Conservation (phyloP, 1,284 basidiomycete species). For the Tausonia pullulans region DNA sequence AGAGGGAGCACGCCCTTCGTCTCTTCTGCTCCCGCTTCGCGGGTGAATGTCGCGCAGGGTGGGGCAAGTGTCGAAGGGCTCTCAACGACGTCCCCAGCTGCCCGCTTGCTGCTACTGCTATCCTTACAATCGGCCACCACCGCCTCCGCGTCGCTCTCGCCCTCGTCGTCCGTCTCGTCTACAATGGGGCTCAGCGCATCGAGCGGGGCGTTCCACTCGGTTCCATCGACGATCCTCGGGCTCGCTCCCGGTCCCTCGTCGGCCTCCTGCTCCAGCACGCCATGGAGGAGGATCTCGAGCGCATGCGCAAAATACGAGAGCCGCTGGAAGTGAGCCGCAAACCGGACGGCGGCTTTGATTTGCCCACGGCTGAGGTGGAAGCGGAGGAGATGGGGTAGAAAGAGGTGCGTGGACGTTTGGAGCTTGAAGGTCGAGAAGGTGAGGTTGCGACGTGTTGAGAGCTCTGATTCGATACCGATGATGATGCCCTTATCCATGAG, state of each 20-base stretch:
- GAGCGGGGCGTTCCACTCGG: conserved; percentile 4
- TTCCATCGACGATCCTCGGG: conserved; percentile 7
- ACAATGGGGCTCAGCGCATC: conserved; percentile 1
- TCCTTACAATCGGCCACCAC: not conserved
- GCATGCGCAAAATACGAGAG: conserved; percentile 91
- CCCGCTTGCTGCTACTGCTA: not conserved
- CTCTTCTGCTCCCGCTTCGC: not conserved
- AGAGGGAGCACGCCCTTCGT: conserved; percentile 46
- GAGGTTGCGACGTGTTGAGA: conserved; percentile 60
- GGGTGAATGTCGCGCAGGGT: too few species aligned
- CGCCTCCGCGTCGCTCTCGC: conserved; percentile 13
- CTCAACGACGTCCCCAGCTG: too few species aligned
- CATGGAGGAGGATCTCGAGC: conserved; percentile 86
- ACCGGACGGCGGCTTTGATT: conserved; percentile 65
- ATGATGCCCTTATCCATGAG: conserved; percentile 98
- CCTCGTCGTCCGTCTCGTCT: not conserved
- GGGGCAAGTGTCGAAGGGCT: too few species aligned
- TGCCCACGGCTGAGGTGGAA: conserved; percentile 66
- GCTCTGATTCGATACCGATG: conserved; percentile 87
- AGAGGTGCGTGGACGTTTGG: conserved; percentile 86
- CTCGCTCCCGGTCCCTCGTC: conserved; percentile 23
- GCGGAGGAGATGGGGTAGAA: conserved; percentile 81
- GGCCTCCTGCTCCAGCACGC: conserved; percentile 83
- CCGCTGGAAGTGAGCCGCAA: conserved; percentile 75
- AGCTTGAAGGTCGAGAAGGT: conserved; percentile 89